A percentile compares a stretch with the other conserved stretches of the same genome.
Evolutionary conservation across 139 green algal species (phyloP).

Genomic region (Coccomyxa sp.): DNA sequence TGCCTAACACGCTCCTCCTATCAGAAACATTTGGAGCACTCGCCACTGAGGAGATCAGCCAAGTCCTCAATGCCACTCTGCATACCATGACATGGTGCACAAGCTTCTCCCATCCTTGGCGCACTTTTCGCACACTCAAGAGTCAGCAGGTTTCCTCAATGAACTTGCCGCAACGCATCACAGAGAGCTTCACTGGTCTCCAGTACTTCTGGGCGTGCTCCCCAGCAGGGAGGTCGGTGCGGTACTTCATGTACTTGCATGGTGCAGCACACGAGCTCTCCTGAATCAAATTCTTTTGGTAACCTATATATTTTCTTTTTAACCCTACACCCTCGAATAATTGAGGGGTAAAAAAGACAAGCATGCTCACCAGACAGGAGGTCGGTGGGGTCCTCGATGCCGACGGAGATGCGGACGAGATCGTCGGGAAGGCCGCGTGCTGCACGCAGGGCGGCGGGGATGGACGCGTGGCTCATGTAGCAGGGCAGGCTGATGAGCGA

Average conservation of each 20-base stretch:
- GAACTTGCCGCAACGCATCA: too few species aligned
- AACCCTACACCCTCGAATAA: background rate
- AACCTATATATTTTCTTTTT: background rate
- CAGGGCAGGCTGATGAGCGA: conserved; percentile 91
- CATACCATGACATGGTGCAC: too few species aligned
- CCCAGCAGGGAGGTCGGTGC: background rate
- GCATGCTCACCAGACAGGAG: conserved; percentile 53
- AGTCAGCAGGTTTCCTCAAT: too few species aligned
- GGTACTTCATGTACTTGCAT: background rate
- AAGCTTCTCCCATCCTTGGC: too few species aligned
- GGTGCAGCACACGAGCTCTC: background rate
- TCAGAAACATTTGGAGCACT: too few species aligned
- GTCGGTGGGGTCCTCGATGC: conserved; percentile 86
- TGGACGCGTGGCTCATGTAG: conserved; percentile 96
- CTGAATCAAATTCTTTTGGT: background rate
- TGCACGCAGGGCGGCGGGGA: conserved; percentile 79
- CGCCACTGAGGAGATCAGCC: too few species aligned
- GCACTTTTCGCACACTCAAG: too few species aligned
- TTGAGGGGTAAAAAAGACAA: background rate
- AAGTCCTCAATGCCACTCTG: too few species aligned
- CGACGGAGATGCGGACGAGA: conserved; percentile 88
- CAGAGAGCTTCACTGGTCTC: background rate
- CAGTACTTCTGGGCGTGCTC: background rate
- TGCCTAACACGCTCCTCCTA: too few species aligned
- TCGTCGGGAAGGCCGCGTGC: conserved; percentile 90